Percentiles rank a stretch among this genome's conserved stretches.
phyloP scores from a whole-genome alignment of 2,329 filamentous ascomycete genomes.

The Hypoxylon sp. region DNA sequence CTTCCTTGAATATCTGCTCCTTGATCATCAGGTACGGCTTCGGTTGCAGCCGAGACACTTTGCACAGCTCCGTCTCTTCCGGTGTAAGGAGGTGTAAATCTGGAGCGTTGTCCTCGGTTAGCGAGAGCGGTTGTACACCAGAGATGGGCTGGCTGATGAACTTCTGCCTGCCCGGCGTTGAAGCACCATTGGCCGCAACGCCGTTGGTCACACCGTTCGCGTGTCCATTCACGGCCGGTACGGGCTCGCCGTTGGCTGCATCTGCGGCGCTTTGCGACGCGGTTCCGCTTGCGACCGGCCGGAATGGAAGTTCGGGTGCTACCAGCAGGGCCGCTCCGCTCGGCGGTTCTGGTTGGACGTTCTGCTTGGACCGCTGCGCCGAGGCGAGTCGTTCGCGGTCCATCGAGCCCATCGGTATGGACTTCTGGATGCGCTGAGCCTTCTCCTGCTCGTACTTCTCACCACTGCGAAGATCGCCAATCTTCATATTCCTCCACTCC shows the following conservation, averaged over 20 bases:
- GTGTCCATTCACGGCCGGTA: slow-evolving; percentile 54
- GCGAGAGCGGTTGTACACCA: slow-evolving; percentile 68
- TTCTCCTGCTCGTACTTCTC: slow-evolving; percentile 96
- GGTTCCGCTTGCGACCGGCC: slow-evolving; percentile 51
- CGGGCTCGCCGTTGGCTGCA: slow-evolving; percentile 27
- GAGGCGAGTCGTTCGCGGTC: slow-evolving; percentile 81
- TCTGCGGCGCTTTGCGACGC: slow-evolving; percentile 34
- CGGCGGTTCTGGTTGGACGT: slow-evolving; percentile 71
- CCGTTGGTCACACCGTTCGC: slow-evolving; percentile 59
- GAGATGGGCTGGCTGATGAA: slow-evolving; percentile 64
- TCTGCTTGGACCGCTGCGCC: slow-evolving; percentile 73
- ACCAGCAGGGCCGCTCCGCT: slow-evolving; percentile 79
- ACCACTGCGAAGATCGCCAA: slow-evolving; percentile 83
- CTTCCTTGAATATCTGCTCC: slow-evolving; percentile 88
- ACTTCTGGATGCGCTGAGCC: slow-evolving; percentile 72
- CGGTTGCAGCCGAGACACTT: slow-evolving; percentile 82
- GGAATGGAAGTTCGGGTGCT: slow-evolving; percentile 78
- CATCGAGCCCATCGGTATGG: slow-evolving; percentile 78
- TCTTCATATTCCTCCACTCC: slow-evolving; percentile 87
- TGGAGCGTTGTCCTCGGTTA: slow-evolving; percentile 77
- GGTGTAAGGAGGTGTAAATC: slow-evolving; percentile 86
- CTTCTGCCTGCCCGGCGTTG: slow-evolving; percentile 57
- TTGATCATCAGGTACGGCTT: slow-evolving; percentile 97
- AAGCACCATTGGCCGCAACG: slow-evolving; percentile 52
- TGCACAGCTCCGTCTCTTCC: slow-evolving; percentile 87